Evolutionary conservation across 805 yeast species (phyloP).

Genomic region (Saccharomycopsis fodiens): DNA sequence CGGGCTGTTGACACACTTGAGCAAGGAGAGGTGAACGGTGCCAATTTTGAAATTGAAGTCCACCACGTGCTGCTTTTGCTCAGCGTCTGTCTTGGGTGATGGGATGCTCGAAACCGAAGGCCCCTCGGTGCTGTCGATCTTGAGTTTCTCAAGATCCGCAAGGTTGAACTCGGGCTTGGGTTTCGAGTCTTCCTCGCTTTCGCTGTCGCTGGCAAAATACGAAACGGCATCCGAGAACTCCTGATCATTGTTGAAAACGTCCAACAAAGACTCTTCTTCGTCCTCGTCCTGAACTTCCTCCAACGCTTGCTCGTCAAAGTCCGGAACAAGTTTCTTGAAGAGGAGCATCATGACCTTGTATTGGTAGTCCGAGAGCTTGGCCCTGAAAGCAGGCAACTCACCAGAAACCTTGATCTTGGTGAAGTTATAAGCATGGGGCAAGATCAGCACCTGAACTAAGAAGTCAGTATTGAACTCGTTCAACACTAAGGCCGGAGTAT

Average conservation of each 20-base stretch:
- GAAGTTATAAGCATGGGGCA: constrained; percentile 70
- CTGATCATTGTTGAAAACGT: constrained; percentile 18
- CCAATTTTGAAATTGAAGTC: constrained; percentile 71
- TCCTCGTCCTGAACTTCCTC: constrained; percentile 21
- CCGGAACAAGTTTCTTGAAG: constrained; percentile 63
- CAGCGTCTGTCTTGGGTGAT: neutral
- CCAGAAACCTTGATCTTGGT: constrained; percentile 72
- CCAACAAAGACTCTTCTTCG: constrained; percentile 12
- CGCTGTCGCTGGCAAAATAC: constrained; percentile 10
- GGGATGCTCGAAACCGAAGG: neutral
- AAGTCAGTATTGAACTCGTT: constrained; percentile 72
- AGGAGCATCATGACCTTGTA: constrained; percentile 81
- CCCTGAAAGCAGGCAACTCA: constrained; percentile 60
- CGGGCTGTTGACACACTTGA: constrained; percentile 57
- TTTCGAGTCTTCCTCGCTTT: constrained; percentile 10
- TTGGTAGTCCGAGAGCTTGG: constrained; percentile 80
- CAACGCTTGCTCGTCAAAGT: constrained; percentile 24
- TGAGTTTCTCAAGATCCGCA: neutral
- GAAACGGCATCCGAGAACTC: constrained; percentile 20
- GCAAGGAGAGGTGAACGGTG: constrained; percentile 50
- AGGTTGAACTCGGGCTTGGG: constrained; percentile 15
- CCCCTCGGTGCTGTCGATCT: neutral
- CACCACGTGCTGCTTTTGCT: constrained; percentile 15
- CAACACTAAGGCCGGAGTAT: constrained; percentile 45
- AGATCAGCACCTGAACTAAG: constrained; percentile 71